Percentiles rank a stretch among this genome's conserved stretches.
phyloP scores from a whole-genome alignment of 1,284 basidiomycete genomes.

The Hemileia vastatrix region DNA sequence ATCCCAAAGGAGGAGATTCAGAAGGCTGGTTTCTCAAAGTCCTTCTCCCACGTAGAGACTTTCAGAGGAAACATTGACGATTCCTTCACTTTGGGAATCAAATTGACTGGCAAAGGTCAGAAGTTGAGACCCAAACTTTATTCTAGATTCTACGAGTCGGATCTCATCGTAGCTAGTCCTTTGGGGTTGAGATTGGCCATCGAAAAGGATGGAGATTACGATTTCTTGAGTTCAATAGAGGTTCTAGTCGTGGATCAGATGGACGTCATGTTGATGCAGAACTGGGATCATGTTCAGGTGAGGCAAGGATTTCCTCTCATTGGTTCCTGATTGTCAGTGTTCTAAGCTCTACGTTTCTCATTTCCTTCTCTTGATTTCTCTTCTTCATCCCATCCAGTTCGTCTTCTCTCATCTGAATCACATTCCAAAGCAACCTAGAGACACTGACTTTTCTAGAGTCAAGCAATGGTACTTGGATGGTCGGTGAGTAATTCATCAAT shows the following conservation, averaged over 20 bases:
- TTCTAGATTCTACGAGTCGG: slow-evolving; percentile 78
- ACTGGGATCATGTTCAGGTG: slow-evolving; percentile 97
- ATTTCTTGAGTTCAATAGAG: slow-evolving; percentile 88
- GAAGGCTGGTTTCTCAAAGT: neutral
- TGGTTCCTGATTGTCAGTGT: neutral
- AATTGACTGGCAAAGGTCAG: slow-evolving; percentile 78
- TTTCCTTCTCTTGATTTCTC: neutral
- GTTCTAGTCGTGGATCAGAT: slow-evolving; percentile 83
- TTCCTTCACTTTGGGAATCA: slow-evolving; percentile 82
- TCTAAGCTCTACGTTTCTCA: neutral
- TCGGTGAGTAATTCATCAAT: slow-evolving; percentile 54
- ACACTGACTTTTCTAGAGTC: slow-evolving; percentile 92
- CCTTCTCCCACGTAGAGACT: slow-evolving; percentile 65
- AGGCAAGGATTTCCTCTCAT: slow-evolving; percentile 24
- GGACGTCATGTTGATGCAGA: slow-evolving; percentile 92
- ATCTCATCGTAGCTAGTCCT: slow-evolving; percentile 85
- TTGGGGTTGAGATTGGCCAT: slow-evolving; percentile 81
- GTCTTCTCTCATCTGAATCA: slow-evolving; percentile 73
- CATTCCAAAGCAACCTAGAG: slow-evolving; percentile 80
- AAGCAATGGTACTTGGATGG: slow-evolving; percentile 96
- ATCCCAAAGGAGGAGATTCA: slow-evolving; percentile 36
- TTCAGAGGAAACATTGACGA: slow-evolving; percentile 95
- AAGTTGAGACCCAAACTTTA: slow-evolving; percentile 63
- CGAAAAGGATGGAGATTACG: slow-evolving; percentile 81
- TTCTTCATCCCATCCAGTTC: slow-evolving; percentile 52